Conservation (phyloP, 306 rosid genomes). For the Pyrus communis region DNA sequence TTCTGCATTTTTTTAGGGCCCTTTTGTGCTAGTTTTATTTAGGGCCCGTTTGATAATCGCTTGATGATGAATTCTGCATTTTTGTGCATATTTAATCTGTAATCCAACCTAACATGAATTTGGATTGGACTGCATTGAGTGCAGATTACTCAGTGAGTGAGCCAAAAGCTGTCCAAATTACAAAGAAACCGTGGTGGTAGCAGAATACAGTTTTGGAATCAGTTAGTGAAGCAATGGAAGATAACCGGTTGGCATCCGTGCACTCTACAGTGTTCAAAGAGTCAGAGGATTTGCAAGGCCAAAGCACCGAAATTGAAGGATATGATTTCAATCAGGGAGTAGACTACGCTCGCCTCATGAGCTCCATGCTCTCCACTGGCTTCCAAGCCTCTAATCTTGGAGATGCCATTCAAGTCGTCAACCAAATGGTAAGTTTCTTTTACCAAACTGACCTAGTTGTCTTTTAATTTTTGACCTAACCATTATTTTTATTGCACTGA, state of each 20-base stretch:
- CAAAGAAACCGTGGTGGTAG: neutral
- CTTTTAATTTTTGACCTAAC: neutral
- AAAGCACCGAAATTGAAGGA: slow-evolving; percentile 49
- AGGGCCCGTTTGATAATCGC: too few relatives aligned
- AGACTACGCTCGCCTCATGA: slow-evolving; percentile 51
- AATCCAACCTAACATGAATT: neutral
- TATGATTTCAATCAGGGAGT: slow-evolving; percentile 77
- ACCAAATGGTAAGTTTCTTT: slow-evolving; percentile 58
- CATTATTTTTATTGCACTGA: slow-evolving; percentile 22
- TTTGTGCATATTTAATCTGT: neutral
- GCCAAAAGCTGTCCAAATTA: neutral
- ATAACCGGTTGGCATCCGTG: slow-evolving; percentile 16
- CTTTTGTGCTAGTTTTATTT: too few relatives aligned
- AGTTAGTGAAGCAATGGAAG: slow-evolving; percentile 29
- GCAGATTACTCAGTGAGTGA: neutral
- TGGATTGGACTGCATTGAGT: neutral
- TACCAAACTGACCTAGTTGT: neutral
- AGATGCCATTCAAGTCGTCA: slow-evolving; percentile 62
- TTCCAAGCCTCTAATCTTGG: slow-evolving; percentile 90
- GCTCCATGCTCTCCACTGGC: slow-evolving; percentile 60
- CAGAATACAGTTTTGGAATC: neutral
- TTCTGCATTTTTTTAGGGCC: too few relatives aligned
- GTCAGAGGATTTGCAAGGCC: slow-evolving; percentile 61
- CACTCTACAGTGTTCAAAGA: slow-evolving; percentile 63
- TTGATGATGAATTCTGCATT: too few relatives aligned